A percentile compares a stretch with the other conserved stretches of the same genome.
Evolutionary conservation across 1,284 basidiomycete species (phyloP).

Genomic region (Puccinia triticina): DNA sequence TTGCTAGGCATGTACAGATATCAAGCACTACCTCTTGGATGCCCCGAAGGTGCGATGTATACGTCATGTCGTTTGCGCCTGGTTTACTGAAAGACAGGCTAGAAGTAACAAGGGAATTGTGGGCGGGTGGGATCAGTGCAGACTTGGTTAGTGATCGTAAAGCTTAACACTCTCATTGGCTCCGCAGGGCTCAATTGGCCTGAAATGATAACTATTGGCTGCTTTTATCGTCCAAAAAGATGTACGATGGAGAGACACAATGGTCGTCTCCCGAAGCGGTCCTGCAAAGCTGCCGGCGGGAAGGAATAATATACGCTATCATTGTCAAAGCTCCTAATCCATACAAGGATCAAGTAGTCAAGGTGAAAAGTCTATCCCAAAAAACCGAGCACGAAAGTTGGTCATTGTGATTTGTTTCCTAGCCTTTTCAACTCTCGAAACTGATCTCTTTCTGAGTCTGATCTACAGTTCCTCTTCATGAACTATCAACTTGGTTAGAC

Average conservation of each 20-base stretch:
- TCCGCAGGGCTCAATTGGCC: not conserved
- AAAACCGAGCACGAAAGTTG: slow-evolving; percentile 43
- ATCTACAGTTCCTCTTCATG: slow-evolving; percentile 39
- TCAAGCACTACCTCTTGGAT: slow-evolving; percentile 60
- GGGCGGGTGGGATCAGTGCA: slow-evolving; percentile 78
- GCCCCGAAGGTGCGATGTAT: slow-evolving; percentile 65
- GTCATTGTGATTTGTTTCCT: not conserved
- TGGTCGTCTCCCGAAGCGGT: slow-evolving; percentile 40
- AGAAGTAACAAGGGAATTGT: slow-evolving; percentile 75
- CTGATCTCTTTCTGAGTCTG: not conserved
- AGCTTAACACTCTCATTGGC: not conserved
- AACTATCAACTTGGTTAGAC: slow-evolving; percentile 37
- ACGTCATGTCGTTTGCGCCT: slow-evolving; percentile 74
- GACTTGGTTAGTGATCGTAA: slow-evolving; percentile 74
- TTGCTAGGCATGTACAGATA: slow-evolving; percentile 61
- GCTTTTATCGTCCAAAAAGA: slow-evolving; percentile 3
- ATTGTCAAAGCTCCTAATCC: slow-evolving; percentile 51
- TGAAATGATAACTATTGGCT: not conserved
- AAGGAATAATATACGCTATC: slow-evolving; percentile 42
- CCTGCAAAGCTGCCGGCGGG: slow-evolving; percentile 44
- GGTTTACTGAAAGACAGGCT: slow-evolving; percentile 76
- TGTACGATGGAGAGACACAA: slow-evolving; percentile 44
- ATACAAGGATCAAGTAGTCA: slow-evolving; percentile 42
- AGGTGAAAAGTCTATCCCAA: slow-evolving; percentile 43
- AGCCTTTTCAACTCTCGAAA: not conserved